Percentiles rank a stretch among this genome's conserved stretches.
phyloP scores from a whole-genome alignment of 2,329 filamentous ascomycete genomes.

The Alternaria incomplexa region DNA sequence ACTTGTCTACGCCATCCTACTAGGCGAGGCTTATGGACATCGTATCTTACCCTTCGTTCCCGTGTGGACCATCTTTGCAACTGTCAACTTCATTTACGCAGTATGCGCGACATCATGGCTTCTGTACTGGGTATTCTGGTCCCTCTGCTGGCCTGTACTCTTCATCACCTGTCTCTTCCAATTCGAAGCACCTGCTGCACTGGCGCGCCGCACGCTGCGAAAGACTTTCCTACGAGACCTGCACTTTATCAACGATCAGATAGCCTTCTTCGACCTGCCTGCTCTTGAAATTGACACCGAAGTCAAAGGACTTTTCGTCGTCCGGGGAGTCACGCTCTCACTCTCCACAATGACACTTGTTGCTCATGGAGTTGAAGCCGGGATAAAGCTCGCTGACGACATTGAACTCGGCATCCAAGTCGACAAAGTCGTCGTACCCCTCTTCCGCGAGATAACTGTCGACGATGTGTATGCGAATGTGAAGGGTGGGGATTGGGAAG shows the following conservation, averaged over 20 bases:
- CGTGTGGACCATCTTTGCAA: constrained; percentile 56
- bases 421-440: constrained; percentile 55
- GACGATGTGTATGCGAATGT: constrained; percentile 62
- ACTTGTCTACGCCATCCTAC: constrained; percentile 44
- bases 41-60: constrained; percentile 54
- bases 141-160: constrained; percentile 51
- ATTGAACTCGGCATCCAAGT: constrained; percentile 60
- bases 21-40: constrained; percentile 44
- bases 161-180: constrained; percentile 55
- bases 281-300: constrained; percentile 62
- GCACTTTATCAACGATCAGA: constrained; percentile 59
- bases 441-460: constrained; percentile 60
- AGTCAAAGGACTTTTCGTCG: constrained; percentile 59
- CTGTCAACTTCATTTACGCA: constrained; percentile 55
- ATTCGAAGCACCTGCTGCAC: constrained; percentile 49
- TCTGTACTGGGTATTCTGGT: constrained; percentile 53
- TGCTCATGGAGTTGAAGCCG: constrained; percentile 61
- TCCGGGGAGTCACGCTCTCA: constrained; percentile 60
- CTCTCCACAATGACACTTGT: constrained; percentile 58
- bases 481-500: constrained; percentile 59
- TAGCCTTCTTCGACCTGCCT: constrained; percentile 58
- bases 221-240: constrained; percentile 49
- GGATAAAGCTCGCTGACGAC: constrained; percentile 59
- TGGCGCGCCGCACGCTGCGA: constrained; percentile 46
- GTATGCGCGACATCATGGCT: constrained; percentile 61